These are phyloP conservation scores for Hanseniaspora gamundiae DNA, from an alignment of 1,139 yeast genomes.

Conservation along the genomic window DNA sequence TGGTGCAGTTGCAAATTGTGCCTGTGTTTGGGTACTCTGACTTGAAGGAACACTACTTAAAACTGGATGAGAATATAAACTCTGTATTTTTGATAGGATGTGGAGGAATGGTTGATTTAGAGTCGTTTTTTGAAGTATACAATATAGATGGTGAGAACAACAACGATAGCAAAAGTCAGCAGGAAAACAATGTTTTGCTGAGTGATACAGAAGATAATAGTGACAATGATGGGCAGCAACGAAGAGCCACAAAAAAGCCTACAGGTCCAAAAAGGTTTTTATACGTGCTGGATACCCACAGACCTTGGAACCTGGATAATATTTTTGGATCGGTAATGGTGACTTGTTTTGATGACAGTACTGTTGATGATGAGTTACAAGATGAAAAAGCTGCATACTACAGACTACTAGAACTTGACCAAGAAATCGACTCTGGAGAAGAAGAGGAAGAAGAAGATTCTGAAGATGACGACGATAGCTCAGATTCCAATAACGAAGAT, in stretches of 20 bases:
- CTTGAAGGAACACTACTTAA: conserved; percentile 46
- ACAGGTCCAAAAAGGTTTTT: conserved; percentile 36
- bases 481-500: conserved; percentile 23
- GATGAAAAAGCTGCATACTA: conserved; percentile 45
- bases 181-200: conserved; percentile 9
- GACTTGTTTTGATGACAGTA: conserved; percentile 82
- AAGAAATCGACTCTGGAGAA: conserved; percentile 19
- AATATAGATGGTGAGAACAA: conserved; percentile 22
- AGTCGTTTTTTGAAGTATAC: conserved; percentile 60
- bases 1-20: conserved; percentile 76
- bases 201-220: no score
- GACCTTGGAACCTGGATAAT: conserved; percentile 96
- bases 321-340: conserved; percentile 75
- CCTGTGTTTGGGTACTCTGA: conserved; percentile 94
- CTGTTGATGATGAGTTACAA: conserved; percentile 43
- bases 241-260: conserved; percentile 13
- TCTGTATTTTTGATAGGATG: conserved; percentile 80
- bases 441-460: conserved; percentile 17
- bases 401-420: conserved; percentile 32
- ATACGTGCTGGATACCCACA: conserved; percentile 78
- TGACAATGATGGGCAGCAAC: no score
- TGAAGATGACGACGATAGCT: conserved; percentile 18
- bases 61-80: conserved; percentile 62
- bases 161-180: conserved; percentile 9
- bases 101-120: conserved; percentile 89